Base-by-base conservation (phyloP, 2,329 filamentous ascomycete genomes). In the Juglanconis sp. region DNA sequence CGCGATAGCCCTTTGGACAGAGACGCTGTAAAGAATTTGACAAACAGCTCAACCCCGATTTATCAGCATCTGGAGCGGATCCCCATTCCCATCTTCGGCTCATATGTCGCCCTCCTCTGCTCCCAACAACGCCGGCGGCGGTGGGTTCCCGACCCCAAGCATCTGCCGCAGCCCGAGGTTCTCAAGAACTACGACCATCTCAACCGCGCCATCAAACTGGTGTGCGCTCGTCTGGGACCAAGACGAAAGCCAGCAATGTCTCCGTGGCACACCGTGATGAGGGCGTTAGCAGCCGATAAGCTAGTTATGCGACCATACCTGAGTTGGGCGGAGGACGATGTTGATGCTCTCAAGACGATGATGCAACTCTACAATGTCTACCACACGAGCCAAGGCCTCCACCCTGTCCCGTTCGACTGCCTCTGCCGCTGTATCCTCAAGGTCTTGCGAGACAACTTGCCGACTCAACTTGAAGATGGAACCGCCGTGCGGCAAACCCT, bases 51-150 rank as follows among this genome's bases (percentile, higher is more conserved):
- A 6, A 52, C 32, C 9, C 35, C 66, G n/a, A 64, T 58, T 24
- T 63, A 63, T 30, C 61, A 67, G 10, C 63, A 65, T 4, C 64
- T 72, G n/a, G 38, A 60, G 44, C 56, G 66, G 17, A 68, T 78
- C 6, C 74, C 77, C 1, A 61, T 72, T 4, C 31, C 61, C 3
- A 63, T 80, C 1, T 79, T 87, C 59, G 72, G 73, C 6, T 79
- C 82, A 3, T 86, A 83, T 66, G 74, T 88, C 30, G 58, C 67
- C 24, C 69, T 83, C n/a, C 71, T 84, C n/a, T 80, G 79, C 63
- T 36, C 40, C 15, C 54, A 31, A 3, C 61, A 63, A 48, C 49
- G 38, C 8, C 58, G 61, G 15, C 50, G 51, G 9, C 57, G 61
- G 34, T 63, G 61, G 61, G n/a, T 32, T 13, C 40, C 40, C 8